Evolutionary conservation across 1,139 yeast species (phyloP).

Genomic region (Hyphopichia wangnamkhiaoensis): DNA sequence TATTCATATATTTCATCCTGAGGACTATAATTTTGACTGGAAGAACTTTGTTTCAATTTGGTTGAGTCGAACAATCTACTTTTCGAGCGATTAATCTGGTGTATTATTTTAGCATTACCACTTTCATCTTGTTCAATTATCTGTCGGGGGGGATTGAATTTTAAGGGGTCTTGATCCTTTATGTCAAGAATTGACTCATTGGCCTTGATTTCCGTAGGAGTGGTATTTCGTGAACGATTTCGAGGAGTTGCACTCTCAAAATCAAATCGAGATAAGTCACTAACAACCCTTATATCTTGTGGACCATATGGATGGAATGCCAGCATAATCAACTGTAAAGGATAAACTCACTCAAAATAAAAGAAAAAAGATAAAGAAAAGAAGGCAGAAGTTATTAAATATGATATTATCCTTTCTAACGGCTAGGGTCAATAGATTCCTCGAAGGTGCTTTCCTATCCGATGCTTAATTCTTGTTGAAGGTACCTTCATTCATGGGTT

Average conservation of each 20-base stretch:
- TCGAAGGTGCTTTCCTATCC: too few species aligned
- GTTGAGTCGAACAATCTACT: background rate
- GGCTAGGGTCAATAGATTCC: too few species aligned
- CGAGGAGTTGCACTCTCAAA: slow-evolving; percentile 22
- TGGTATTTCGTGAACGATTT: slow-evolving; percentile 27
- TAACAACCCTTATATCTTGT: slow-evolving; percentile 24
- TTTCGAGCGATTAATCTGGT: background rate
- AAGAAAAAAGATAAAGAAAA: background rate
- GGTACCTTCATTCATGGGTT: too few species aligned
- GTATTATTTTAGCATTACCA: background rate
- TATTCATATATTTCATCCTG: slow-evolving; percentile 20
- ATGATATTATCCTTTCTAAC: too few species aligned
- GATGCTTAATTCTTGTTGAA: too few species aligned
- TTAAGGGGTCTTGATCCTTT: slow-evolving; percentile 1
- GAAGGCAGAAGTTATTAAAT: background rate
- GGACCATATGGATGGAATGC: slow-evolving; percentile 24
- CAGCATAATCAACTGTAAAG: too few species aligned
- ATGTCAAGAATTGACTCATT: slow-evolving; percentile 9
- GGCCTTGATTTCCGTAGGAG: slow-evolving; percentile 24
- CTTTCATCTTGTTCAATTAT: background rate
- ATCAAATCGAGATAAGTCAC: slow-evolving; percentile 34
- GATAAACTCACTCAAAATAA: background rate
- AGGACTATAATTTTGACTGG: slow-evolving; percentile 7
- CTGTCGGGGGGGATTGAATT: background rate
- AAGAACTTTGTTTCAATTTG: slow-evolving; percentile 2